phyloP scores from a whole-genome alignment of 768 basidiomycete species.

The Gyrodon lividus region DNA sequence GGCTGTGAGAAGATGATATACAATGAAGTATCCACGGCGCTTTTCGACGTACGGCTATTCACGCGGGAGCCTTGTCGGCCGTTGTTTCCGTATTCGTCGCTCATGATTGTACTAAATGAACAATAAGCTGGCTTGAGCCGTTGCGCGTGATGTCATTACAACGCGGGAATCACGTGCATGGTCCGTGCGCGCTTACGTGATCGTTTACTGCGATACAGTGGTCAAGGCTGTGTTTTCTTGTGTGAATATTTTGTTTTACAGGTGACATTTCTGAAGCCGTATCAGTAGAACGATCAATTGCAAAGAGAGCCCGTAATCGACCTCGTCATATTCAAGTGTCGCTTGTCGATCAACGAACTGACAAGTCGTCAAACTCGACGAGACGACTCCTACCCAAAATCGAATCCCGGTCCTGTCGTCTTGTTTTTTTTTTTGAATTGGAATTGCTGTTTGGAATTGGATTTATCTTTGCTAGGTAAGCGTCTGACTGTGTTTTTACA shows the following conservation, averaged over 20 bases:
- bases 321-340: constrained; percentile 6
- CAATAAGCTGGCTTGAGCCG: not conserved
- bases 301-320: not conserved
- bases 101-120: not conserved
- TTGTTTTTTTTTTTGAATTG: not conserved
- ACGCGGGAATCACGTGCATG: constrained; percentile 23
- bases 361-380: not conserved
- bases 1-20: too few relatives aligned
- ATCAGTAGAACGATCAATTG: not conserved
- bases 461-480: not conserved
- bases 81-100: constrained; percentile 2
- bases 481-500: not conserved
- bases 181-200: constrained; percentile 25
- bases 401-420: not conserved
- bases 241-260: constrained; percentile 3
- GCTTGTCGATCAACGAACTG: not conserved
- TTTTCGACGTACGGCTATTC: not conserved
- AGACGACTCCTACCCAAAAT: not conserved
- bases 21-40: too few relatives aligned
- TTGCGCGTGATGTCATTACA: constrained; percentile 2
- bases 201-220: constrained; percentile 15
- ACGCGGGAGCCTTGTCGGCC: not conserved
- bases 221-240: not conserved
- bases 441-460: not conserved
- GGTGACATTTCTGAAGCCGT: constrained; percentile 1